phyloP scores from a whole-genome alignment of 164 flowering plant genomes.

The Magnolia kwangsiensis region DNA sequence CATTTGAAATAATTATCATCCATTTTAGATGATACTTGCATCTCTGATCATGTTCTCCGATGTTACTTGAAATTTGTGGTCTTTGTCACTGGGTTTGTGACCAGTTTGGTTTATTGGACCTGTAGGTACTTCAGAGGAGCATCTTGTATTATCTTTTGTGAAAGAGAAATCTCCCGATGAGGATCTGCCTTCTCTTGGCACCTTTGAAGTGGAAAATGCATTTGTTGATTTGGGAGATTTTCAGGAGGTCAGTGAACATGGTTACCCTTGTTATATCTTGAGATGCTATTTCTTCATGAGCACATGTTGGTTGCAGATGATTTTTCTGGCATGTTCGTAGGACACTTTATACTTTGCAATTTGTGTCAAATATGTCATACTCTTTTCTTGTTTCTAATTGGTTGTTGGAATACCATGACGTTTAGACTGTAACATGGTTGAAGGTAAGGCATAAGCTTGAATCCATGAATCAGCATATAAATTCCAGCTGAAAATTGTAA shows the following conservation, averaged over 20 bases:
- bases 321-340: background rate
- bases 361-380: background rate
- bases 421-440: background rate
- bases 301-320: background rate
- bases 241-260: conserved; percentile 35
- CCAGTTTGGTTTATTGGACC: conserved; percentile 1
- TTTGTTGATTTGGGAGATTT: conserved; percentile 30
- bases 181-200: conserved; percentile 21
- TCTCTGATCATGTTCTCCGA: no score
- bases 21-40: no score
- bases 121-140: conserved; percentile 24
- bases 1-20: no score
- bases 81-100: background rate
- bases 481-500: no score
- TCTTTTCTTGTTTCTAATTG: background rate
- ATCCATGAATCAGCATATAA: background rate
- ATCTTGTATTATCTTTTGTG: conserved; percentile 18
- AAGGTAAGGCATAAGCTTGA: background rate
- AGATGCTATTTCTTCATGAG: background rate
- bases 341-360: background rate
- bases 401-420: background rate
- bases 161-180: conserved; percentile 31
- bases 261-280: background rate
- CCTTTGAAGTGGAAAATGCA: conserved; percentile 21
- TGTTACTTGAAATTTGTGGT: background rate